These are phyloP conservation scores for Xenosphaeropsis pyriputrescens DNA, from an alignment of 2,329 filamentous ascomycete species.

Conservation along the genomic window DNA sequence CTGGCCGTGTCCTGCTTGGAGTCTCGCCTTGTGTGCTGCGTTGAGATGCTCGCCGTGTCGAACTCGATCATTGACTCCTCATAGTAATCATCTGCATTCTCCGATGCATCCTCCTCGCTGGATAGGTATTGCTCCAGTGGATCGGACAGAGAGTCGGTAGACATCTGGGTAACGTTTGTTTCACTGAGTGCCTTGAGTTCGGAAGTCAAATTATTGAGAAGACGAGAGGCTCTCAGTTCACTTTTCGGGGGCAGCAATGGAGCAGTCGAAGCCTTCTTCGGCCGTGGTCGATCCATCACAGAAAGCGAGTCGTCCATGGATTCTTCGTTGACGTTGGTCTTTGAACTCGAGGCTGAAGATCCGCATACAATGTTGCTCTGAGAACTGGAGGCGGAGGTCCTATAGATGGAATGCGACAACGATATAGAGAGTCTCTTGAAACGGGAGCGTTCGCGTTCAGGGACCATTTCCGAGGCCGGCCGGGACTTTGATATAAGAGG, in stretches of 20 bases:
- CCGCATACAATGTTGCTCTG: too few relatives aligned
- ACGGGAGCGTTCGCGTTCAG: neutral
- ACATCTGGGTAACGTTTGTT: neutral
- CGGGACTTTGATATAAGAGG: constrained; percentile 11
- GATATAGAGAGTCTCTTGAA: too few relatives aligned
- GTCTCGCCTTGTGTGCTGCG: constrained; percentile 11
- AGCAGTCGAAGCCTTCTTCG: constrained; percentile 8
- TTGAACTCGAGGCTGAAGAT: too few relatives aligned
- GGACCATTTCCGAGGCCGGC: constrained; percentile 6
- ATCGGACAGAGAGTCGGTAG: constrained; percentile 5
- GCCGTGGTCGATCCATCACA: constrained; percentile 7
- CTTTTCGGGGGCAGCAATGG: constrained; percentile 12
- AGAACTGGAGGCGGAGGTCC: too few relatives aligned
- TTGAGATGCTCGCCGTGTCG: constrained; percentile 2
- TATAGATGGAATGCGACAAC: too few relatives aligned
- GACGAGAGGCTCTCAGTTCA: constrained; percentile 11
- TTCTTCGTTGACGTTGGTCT: too few relatives aligned
- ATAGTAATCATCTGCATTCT: constrained; percentile 42
- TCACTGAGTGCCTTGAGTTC: constrained; percentile 13
- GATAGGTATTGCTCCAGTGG: constrained; percentile 49
- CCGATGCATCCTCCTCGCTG: constrained; percentile 50
- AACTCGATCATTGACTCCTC: constrained; percentile 37
- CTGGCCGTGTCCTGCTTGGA: constrained; percentile 33
- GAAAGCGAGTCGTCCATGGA: constrained; percentile 2
- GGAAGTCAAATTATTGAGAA: constrained; percentile 12